Evolutionary conservation across 768 basidiomycete species (phyloP), one percentile per base, ranked within the genome.

Genomic region (Leccinum longicurvipes): DNA sequence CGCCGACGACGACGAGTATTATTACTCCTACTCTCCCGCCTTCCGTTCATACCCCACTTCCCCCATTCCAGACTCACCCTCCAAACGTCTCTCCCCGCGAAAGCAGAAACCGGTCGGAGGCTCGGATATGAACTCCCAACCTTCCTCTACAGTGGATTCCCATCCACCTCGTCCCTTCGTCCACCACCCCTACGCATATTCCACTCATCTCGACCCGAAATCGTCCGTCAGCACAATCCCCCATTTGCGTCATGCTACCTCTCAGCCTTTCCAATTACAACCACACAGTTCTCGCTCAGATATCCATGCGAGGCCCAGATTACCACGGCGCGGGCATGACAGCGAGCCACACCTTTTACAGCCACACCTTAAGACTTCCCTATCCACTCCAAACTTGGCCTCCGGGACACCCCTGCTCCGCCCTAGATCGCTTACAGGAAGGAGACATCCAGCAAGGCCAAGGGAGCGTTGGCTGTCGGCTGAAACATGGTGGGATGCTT

Each of bases 401-500:
- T 56, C 65, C 3, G 28, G 60, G 12, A 17, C 53, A 36, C 29
- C 61, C 15, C 45, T 54, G 6, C 53, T 24, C 25, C 58, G 59
- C 15, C 29, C 49, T 9, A 58, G 57, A 36, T 61, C 63, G 3
- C 5, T 51, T 15, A 21, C 54, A 28, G 69, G 65, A 55, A 60
- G 63, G 62, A 58, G 63, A 27, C 62, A 60, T n/a, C 57, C 52
- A 1, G 54, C 54, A 47, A 58, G 67, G 41, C 60, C 73, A 24
- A 82, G 77, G 62, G 84, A 87, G 28, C 75, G 83, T 6, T 90
- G 86, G 87, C 63, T 90, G 2, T 81, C 84, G 3, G 81, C 87
- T 0, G 87, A 91, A 71, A 84, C 85, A 17, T 90, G 89, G 87
- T 92, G 89, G 70, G 88, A 91, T 59, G 89, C 88, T 0, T 63